Evolutionary conservation across 495 filamentous ascomycete species (phyloP), one percentile per base, ranked within the genome.

Genomic region (Melanomma pulvis-pyrius): DNA sequence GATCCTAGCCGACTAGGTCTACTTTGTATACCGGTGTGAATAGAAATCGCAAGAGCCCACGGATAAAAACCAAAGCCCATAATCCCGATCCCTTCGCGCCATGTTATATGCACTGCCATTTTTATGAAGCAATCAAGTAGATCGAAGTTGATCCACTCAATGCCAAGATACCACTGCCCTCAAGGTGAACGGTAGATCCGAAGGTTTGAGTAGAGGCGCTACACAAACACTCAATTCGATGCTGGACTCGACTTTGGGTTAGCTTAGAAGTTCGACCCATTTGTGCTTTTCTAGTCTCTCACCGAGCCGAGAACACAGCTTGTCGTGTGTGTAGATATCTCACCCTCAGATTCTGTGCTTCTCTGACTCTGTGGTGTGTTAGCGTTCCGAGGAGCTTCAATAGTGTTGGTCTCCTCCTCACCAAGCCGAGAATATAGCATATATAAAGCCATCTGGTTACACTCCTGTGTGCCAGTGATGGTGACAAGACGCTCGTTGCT

Each of bases 381-480:
- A 58, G 54, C 13, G 4, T 8, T 56, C 24, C 3, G 6, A 15
- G 26, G 4, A 55, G 11, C 9, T n/a, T 36, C 1, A 4, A 8
- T 34, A 1, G 12, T 57, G 30, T 12, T 30, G 22, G 6, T 41
- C 54, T 41, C 24, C 19, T 17, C 12, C 92, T 85, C 80, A 97
- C 94, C 94, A 73, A 98, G 91, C 82, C 94, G 84, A 29, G 90
- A 92, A 75, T 98, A 98, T 32, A 98, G 87, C 93, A 98, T 97
- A 77, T 98, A 98, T 53, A 98, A 82, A 24, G 94, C 94, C 93
- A 98, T 98, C 78, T 96, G 90, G 79, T 98, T 98, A 81, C 92
- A 96, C 75, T 97, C 94, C 67, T 93, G 91, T 8, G 94, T 98
- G 55, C 94, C 94, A 4, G 96, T 97, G 71, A 98, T 97, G 8